Evolutionary conservation across 164 flowering plant genomes (phyloP).

Genomic region (Akebia trifoliata): DNA sequence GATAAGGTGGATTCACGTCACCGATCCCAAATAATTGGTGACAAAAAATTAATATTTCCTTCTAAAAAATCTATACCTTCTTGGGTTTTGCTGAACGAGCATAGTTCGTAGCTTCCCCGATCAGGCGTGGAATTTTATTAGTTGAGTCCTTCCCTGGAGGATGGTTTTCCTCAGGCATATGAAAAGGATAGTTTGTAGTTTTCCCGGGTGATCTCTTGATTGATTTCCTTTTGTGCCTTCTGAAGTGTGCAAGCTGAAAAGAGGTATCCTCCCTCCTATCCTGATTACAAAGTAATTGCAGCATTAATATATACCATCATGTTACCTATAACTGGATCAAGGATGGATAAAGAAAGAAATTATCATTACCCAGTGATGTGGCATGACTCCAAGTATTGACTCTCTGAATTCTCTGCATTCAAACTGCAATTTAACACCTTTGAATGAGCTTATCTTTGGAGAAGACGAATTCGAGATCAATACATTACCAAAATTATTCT

Average conservation of each 20-base stretch:
- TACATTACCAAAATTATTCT: background rate
- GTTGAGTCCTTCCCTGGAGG: conserved; percentile 89
- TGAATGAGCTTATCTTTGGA: conserved; percentile 16
- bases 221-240: conserved; percentile 78
- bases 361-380: conserved; percentile 85
- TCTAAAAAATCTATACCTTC: conserved; percentile 69
- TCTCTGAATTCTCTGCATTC: conserved; percentile 98
- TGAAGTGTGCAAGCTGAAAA: conserved; percentile 75
- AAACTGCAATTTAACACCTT: conserved; percentile 43
- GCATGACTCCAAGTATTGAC: conserved; percentile 94
- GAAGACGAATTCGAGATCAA: background rate
- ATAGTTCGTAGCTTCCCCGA: conserved; percentile 76
- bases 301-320: background rate
- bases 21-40: no score
- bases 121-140: conserved; percentile 68
- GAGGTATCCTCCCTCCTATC: conserved; percentile 91
- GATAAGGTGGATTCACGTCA: no score
- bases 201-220: conserved; percentile 74
- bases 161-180: conserved; percentile 86
- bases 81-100: conserved; percentile 79
- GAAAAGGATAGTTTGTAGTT: conserved; percentile 45
- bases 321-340: background rate
- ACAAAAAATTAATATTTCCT: no score
- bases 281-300: conserved; percentile 31
- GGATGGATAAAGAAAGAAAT: background rate